A percentile compares a stretch with the other conserved stretches of the same genome.
Evolutionary conservation across 139 green algal genomes (phyloP).

Genomic region (Astrephomene gubernaculifera): DNA sequence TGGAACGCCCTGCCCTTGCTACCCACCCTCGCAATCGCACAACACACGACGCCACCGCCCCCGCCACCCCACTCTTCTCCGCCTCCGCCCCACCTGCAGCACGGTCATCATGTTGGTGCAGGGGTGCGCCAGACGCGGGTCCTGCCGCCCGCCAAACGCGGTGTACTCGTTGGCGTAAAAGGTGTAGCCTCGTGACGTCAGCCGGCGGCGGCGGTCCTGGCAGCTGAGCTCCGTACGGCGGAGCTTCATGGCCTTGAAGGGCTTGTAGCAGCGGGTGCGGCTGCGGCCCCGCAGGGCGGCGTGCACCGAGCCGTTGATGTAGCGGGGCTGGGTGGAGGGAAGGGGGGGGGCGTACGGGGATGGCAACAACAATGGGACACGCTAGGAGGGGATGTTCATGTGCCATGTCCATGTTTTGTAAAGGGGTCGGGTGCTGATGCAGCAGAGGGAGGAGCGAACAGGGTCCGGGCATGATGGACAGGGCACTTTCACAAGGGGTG

Average conservation of each 20-base stretch:
- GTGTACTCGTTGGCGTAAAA: constrained; percentile 51
- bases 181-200: constrained; percentile 18
- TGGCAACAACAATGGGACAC: neutral
- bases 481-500: neutral
- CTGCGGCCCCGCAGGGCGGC: neutral
- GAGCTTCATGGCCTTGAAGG: neutral
- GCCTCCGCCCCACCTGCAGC: too few relatives aligned
- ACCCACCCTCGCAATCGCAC: neutral
- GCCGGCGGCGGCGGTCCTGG: neutral
- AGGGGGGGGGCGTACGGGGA: neutral
- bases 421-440: neutral
- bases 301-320: neutral
- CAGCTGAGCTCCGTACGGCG: neutral
- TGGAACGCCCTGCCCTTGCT: neutral
- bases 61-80: too few relatives aligned
- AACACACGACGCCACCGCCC: neutral
- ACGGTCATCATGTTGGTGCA: constrained; percentile 40
- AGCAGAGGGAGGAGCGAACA: too few relatives aligned
- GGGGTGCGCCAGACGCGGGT: neutral
- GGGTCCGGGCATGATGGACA: too few relatives aligned
- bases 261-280: neutral
- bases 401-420: neutral
- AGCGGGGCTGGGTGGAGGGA: constrained; percentile 1
- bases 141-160: neutral
- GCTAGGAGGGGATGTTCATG: neutral